phyloP scores from a whole-genome alignment of 306 rosid species.

The Prunus armeniaca region DNA sequence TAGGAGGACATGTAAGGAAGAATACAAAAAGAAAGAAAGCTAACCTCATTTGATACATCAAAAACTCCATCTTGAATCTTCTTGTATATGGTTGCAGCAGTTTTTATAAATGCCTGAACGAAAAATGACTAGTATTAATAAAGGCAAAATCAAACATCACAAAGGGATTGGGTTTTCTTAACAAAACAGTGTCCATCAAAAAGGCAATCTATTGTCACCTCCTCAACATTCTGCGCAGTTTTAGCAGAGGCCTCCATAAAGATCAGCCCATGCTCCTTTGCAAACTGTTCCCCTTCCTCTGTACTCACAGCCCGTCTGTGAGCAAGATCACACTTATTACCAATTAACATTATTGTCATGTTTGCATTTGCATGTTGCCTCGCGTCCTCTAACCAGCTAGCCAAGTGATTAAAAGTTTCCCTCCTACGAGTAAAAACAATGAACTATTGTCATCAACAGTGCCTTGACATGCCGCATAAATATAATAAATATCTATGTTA shows the following conservation, averaged over 20 bases:
- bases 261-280: conserved; percentile 92
- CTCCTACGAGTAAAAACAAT: conserved; percentile 53
- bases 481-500: background rate
- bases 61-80: conserved; percentile 96
- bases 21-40: conserved; percentile 15
- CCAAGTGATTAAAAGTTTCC: conserved; percentile 97
- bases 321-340: conserved; percentile 94
- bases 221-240: conserved; percentile 98
- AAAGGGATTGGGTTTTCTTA: background rate
- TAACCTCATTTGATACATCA: conserved; percentile 96
- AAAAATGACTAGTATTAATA: conserved; percentile 1
- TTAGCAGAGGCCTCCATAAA: conserved; percentile 99
- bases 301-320: conserved; percentile 99
- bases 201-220: conserved; percentile 44
- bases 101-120: conserved; percentile 85
- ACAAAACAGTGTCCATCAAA: conserved; percentile 1
- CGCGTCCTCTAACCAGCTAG: conserved; percentile 99
- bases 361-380: conserved; percentile 98
- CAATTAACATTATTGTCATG: conserved; percentile 95
- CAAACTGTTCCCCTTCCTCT: conserved; percentile 98
- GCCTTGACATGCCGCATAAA: background rate
- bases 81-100: conserved; percentile 91
- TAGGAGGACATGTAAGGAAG: background rate
- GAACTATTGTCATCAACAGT: conserved; percentile 9
- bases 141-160: conserved; percentile 13